A percentile compares a stretch with the other conserved stretches of the same genome.
These are phyloP conservation scores for Zoysia pacifica DNA, from an alignment of 176 grass and related monocot species.

Conservation along the genomic window DNA sequence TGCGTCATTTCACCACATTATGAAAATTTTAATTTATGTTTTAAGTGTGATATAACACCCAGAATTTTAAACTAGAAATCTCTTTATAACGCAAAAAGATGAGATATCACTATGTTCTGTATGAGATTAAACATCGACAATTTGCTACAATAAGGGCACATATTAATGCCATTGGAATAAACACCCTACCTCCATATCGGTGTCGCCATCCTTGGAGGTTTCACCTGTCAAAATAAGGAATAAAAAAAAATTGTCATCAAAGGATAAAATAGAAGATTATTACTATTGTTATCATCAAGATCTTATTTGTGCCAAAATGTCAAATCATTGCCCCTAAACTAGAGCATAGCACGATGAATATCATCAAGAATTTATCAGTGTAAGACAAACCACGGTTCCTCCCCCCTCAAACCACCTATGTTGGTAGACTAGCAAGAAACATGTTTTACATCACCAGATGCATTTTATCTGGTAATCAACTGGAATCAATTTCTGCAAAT, in stretches of 20 bases:
- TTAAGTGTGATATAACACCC: neutral
- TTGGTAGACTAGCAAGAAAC: neutral
- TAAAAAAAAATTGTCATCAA: neutral
- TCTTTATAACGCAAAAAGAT: neutral
- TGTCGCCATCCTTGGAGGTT: conserved; percentile 35
- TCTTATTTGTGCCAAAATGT: neutral
- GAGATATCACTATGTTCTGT: neutral
- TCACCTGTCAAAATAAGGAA: conserved; percentile 49
- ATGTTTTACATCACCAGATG: neutral
- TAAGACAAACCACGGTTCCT: too few relatives aligned
- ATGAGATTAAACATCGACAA: neutral
- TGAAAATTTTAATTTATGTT: neutral
- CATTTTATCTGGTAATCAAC: conserved; percentile 2
- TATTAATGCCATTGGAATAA: neutral
- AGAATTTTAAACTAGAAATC: neutral
- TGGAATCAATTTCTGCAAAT: neutral
- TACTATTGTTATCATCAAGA: neutral
- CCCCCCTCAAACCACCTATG: neutral
- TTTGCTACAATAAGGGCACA: neutral
- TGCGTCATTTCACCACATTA: neutral
- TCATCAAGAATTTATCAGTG: neutral
- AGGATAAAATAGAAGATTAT: neutral
- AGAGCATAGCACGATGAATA: neutral
- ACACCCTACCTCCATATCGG: conserved; percentile 38
- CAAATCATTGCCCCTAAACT: neutral